Percentiles rank a stretch among this genome's conserved stretches.
Evolutionary conservation across 2,329 filamentous ascomycete species (phyloP).

Genomic region (Alternaria arbusti): DNA sequence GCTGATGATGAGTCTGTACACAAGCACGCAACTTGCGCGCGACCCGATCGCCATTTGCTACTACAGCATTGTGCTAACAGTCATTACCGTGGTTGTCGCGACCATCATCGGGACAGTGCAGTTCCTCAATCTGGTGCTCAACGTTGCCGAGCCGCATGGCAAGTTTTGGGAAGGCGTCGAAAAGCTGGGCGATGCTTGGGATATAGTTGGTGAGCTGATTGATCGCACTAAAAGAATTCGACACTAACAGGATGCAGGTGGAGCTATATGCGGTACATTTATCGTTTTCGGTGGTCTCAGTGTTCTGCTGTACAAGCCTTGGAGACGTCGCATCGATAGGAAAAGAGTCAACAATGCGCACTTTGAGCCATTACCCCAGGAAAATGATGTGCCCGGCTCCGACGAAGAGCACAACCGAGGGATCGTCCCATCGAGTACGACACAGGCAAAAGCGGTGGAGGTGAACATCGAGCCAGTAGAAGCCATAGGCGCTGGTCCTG

Average conservation of each 20-base stretch:
- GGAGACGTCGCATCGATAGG: slow-evolving; percentile 68
- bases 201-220: slow-evolving; percentile 41
- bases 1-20: slow-evolving; percentile 93
- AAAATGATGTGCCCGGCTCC: background rate
- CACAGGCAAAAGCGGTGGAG: slow-evolving; percentile 14
- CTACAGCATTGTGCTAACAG: slow-evolving; percentile 87
- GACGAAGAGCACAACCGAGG: slow-evolving; percentile 17
- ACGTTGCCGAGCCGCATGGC: slow-evolving; percentile 75
- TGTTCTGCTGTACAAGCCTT: slow-evolving; percentile 78
- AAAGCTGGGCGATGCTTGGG: slow-evolving; percentile 50
- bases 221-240: background rate
- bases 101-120: slow-evolving; percentile 87
- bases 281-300: slow-evolving; percentile 76
- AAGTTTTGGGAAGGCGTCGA: slow-evolving; percentile 91
- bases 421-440: background rate
- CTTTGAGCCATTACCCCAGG: slow-evolving; percentile 35
- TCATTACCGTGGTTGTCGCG: slow-evolving; percentile 81
- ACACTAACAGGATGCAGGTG: slow-evolving; percentile 49
- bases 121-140: slow-evolving; percentile 76
- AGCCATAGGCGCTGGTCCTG: slow-evolving; percentile 18
- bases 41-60: slow-evolving; percentile 91
- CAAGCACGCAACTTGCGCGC: slow-evolving; percentile 75
- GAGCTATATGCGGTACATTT: slow-evolving; percentile 84
- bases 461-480: slow-evolving; percentile 25
- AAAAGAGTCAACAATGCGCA: slow-evolving; percentile 35